phyloP scores from a whole-genome alignment of 176 grass and related monocot genomes.

The Lolium rigidum region DNA sequence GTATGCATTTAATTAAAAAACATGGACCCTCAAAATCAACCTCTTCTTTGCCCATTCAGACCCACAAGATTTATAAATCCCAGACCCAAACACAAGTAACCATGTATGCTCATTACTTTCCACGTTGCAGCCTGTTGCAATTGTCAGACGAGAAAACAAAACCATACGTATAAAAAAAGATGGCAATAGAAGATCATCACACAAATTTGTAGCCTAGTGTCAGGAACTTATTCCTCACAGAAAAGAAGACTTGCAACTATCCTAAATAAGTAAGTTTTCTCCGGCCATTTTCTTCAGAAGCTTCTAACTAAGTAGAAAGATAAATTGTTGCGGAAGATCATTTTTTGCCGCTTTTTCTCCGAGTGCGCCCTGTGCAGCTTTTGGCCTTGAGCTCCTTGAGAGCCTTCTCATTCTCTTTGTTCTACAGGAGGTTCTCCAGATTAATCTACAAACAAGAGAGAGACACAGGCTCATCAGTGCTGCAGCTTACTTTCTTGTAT shows the following conservation, averaged over 20 bases:
- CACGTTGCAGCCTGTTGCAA: not conserved
- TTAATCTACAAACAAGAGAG: conserved; percentile 17
- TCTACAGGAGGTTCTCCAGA: conserved; percentile 47
- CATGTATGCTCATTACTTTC: not conserved
- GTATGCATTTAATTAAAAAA: no score
- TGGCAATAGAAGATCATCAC: not conserved
- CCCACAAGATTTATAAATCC: not conserved
- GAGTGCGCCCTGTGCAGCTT: conserved; percentile 42
- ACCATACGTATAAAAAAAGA: not conserved
- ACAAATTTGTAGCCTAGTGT: not conserved
- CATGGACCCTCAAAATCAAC: not conserved
- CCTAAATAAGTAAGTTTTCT: not conserved
- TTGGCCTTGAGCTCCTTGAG: conserved; percentile 57
- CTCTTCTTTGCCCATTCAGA: not conserved
- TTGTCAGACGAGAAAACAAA: not conserved
- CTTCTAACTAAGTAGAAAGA: conserved; percentile 9
- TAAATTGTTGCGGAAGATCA: not conserved
- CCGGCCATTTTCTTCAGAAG: not conserved
- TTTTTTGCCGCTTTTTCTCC: conserved; percentile 42
- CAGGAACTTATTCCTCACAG: not conserved
- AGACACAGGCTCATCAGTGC: not conserved
- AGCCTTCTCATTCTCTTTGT: conserved; percentile 66
- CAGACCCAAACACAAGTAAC: not conserved
- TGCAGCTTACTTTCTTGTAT: not conserved
- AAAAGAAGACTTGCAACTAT: conserved; percentile 5